Base-by-base conservation (phyloP, 352 stramenopile genomes). In the Plasmopara halstedii region DNA sequence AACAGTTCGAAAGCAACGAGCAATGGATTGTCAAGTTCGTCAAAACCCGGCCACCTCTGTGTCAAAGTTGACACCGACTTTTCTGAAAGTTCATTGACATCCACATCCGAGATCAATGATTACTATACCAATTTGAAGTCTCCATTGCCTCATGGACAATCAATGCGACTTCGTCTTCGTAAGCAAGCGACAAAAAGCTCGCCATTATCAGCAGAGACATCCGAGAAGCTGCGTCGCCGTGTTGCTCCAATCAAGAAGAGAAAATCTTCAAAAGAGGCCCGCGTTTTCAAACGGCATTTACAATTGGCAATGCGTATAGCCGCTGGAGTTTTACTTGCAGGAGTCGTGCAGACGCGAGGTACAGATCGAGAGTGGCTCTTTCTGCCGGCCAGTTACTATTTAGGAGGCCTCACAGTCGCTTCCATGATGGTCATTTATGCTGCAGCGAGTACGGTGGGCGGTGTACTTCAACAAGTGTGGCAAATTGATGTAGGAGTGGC, bases 371-470 rank as follows among this genome's bases (percentile, higher is more conserved):
- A 79, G 37, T 90, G 66, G 62, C 58, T 72, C 29, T 71, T 88
- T 20, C 48, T 90, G 6, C 79, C 79, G 8, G 38, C 52, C 6
- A 77, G 40, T 46, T 90, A 88, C 56, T 87, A 83, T 42, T 46
- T 86, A 8, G 79, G 75, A 40, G 79, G 75, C 15, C 50, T 90
- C 20, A 81, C 58, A 9, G 82, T 79, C 47, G 69, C 72, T 8
- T 76, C 79, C 3, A 67, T 80, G 29, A 83, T 83, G 64, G 69
- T 82, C 21, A 82, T 90, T 42, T 90, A 82, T 29, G 69, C 75
- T 10, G 68, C 71, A 0, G 66, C 71, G 20, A 58, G 54, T 6
- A 87, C 71, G 7, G 59, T 88, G 20, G 79, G 79, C 10, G 77
- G 70, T 8, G 74, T 75, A 0, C 58, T 88, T 14, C 44, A 72